Evolutionary conservation across 306 rosid genomes (phyloP).

Genomic region (Parietaria judaica): DNA sequence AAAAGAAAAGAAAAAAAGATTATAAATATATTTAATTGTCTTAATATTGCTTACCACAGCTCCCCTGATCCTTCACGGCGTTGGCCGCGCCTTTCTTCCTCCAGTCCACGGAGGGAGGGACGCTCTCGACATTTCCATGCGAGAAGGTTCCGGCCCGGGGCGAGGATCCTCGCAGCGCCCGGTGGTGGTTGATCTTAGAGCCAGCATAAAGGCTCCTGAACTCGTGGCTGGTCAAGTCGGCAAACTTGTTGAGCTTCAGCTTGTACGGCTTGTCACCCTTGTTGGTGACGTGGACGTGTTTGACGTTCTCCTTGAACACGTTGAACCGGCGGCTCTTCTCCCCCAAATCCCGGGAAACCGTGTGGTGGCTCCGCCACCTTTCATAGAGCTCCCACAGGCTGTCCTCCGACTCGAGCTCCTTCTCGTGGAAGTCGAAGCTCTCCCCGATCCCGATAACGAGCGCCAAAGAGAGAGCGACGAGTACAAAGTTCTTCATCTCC

Average conservation of each 20-base stretch:
- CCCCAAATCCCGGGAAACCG: conserved; percentile 25
- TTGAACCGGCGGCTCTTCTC: conserved; percentile 44
- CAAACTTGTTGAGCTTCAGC: conserved; percentile 48
- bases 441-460: conserved; percentile 26
- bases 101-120: conserved; percentile 46
- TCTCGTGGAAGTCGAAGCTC: conserved; percentile 42
- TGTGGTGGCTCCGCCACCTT: conserved; percentile 47
- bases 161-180: conserved; percentile 21
- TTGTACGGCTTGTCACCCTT: conserved; percentile 40
- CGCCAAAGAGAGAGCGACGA: conserved; percentile 27
- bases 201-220: conserved; percentile 29
- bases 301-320: conserved; percentile 42
- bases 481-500: conserved; percentile 18
- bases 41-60: conserved; percentile 23
- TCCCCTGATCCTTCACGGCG: conserved; percentile 44
- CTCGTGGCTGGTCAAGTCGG: conserved; percentile 48
- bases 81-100: conserved; percentile 41
- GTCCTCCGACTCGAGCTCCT: conserved; percentile 38
- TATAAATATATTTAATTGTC: too few species aligned
- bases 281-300: conserved; percentile 39
- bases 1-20: too few species aligned
- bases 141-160: conserved; percentile 10
- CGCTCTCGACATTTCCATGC: conserved; percentile 18
- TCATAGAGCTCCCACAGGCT: conserved; percentile 40
- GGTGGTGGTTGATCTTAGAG: conserved; percentile 33